phyloP scores from a whole-genome alignment of 805 yeast genomes.

The Starmerella floris region DNA sequence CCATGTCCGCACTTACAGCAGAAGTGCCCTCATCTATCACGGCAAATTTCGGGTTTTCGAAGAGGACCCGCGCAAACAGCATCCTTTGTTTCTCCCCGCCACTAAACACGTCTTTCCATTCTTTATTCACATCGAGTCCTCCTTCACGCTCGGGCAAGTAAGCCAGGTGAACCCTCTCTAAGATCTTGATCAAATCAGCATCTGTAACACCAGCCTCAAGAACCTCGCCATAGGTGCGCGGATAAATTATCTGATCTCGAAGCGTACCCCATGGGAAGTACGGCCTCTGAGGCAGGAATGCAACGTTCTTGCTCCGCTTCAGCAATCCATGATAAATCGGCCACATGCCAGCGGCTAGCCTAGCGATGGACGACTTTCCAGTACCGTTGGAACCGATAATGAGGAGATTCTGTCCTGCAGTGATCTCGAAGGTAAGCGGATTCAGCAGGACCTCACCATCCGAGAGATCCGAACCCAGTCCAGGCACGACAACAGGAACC shows the following conservation, averaged over 20 bases:
- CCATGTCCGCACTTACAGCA: slow-evolving; percentile 81
- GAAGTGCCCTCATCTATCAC: slow-evolving; percentile 88
- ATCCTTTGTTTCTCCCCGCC: slow-evolving; percentile 95
- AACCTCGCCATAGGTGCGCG: slow-evolving; percentile 66
- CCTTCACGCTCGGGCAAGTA: slow-evolving; percentile 57
- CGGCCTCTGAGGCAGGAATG: slow-evolving; percentile 74
- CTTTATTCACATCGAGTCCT: slow-evolving; percentile 39
- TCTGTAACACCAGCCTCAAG: slow-evolving; percentile 58
- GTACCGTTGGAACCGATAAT: slow-evolving; percentile 79
- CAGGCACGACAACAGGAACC: slow-evolving; percentile 69
- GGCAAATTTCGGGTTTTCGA: slow-evolving; percentile 67
- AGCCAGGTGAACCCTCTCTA: slow-evolving; percentile 66
- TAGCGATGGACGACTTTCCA: slow-evolving; percentile 77
- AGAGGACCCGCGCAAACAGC: slow-evolving; percentile 72
- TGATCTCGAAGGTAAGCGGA: slow-evolving; percentile 48
- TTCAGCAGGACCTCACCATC: slow-evolving; percentile 47
- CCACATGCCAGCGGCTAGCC: slow-evolving; percentile 82
- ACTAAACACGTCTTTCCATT: slow-evolving; percentile 82
- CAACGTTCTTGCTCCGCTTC: slow-evolving; percentile 54
- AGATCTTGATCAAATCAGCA: slow-evolving; percentile 48
- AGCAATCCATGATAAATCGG: slow-evolving; percentile 73
- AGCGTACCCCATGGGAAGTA: slow-evolving; percentile 70
- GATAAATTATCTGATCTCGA: slow-evolving; percentile 85
- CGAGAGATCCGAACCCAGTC: slow-evolving; percentile 24
- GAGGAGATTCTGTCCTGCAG: slow-evolving; percentile 53